A percentile compares a stretch with the other conserved stretches of the same genome.
Evolutionary conservation across 345 rosid genomes (phyloP).

Genomic region (Aquilaria sinensis): DNA sequence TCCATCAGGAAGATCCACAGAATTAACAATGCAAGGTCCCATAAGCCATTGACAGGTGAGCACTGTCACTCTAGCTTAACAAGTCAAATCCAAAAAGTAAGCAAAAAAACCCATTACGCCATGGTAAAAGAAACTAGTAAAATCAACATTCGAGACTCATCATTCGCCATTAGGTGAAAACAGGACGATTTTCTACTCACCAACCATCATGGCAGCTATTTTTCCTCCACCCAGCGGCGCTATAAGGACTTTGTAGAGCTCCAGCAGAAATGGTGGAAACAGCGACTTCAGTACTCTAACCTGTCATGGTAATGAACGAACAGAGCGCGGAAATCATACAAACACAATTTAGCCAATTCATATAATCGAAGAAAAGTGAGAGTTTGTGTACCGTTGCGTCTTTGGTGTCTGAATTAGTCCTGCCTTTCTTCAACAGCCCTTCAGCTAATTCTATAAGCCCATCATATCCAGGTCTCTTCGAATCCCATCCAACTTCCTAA

Average conservation of each 20-base stretch:
- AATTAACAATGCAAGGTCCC: conserved; percentile 65
- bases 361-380: neutral
- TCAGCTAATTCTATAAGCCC: conserved; percentile 76
- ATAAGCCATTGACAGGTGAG: conserved; percentile 95
- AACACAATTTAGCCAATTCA: neutral
- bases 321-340: neutral
- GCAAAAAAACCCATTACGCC: too few relatives aligned
- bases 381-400: conserved; percentile 57
- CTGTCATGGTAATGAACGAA: conserved; percentile 24
- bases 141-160: too few relatives aligned
- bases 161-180: too few relatives aligned
- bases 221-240: conserved; percentile 73
- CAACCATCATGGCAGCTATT: conserved; percentile 80
- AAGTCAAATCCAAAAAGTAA: neutral
- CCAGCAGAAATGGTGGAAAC: conserved; percentile 70
- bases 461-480: conserved; percentile 73
- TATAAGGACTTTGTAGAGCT: conserved; percentile 57
- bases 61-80: conserved; percentile 74
- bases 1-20: conserved; percentile 78
- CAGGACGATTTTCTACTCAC: conserved; percentile 37
- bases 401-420: conserved; percentile 40
- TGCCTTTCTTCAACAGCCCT: conserved; percentile 56
- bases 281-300: conserved; percentile 62
- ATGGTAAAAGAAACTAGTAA: too few relatives aligned
- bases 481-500: conserved; percentile 97